These are phyloP conservation scores for Colletotrichum shisoi DNA, from an alignment of 2,329 filamentous ascomycete species.

Conservation along the genomic window DNA sequence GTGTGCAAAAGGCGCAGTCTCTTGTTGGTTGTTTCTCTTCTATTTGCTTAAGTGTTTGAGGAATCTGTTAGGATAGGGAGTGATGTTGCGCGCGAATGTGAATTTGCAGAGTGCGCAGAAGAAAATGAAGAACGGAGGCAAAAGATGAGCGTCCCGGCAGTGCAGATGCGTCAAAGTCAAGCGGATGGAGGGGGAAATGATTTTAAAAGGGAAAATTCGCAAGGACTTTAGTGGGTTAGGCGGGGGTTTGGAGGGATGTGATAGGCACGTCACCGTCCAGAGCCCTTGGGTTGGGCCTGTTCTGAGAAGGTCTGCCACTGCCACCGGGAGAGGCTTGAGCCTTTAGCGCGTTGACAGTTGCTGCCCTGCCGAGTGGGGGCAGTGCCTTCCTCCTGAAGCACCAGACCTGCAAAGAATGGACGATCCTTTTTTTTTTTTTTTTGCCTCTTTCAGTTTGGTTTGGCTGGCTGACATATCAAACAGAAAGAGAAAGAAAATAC, in stretches of 20 bases:
- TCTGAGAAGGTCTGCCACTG: conserved; percentile 21
- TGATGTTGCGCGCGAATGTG: conserved; percentile 9
- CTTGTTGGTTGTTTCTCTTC: neutral
- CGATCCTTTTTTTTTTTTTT: neutral
- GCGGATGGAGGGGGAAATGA: conserved; percentile 39
- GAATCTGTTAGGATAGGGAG: conserved; percentile 2
- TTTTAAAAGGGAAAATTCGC: conserved; percentile 40
- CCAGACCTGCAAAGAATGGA: conserved; percentile 12
- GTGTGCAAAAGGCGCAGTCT: conserved; percentile 5
- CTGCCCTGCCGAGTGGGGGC: conserved; percentile 36
- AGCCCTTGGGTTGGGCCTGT: conserved; percentile 30
- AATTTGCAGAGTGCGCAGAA: conserved; percentile 25
- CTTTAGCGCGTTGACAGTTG: conserved; percentile 33
- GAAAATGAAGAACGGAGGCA: conserved; percentile 12
- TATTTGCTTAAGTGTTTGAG: neutral
- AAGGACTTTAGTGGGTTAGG: conserved; percentile 41
- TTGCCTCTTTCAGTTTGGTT: conserved; percentile 11
- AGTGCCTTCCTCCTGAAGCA: conserved; percentile 13
- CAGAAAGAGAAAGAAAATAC: neutral
- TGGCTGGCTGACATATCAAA: conserved; percentile 25
- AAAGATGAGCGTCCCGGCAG: conserved; percentile 14
- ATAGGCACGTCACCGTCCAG: conserved; percentile 36
- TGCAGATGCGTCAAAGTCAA: conserved; percentile 21
- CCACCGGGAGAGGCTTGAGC: conserved; percentile 2
- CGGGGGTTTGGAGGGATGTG: conserved; percentile 38